Evolutionary conservation across 2,329 filamentous ascomycete species (phyloP).

Genomic region (Ophiocordyceps polyrhachis-furcata): DNA sequence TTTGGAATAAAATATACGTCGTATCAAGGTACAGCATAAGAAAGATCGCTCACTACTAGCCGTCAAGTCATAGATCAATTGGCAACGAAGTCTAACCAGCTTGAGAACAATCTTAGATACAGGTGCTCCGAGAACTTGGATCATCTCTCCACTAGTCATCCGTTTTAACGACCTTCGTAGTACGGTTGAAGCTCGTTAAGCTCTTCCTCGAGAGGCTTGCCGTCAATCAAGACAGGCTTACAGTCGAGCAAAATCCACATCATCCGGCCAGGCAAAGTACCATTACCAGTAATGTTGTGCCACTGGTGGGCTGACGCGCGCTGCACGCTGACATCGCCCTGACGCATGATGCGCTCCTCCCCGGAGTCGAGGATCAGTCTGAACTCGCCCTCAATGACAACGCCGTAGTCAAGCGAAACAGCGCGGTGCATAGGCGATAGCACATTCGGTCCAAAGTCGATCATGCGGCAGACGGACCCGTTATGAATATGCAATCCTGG

Average conservation of each 20-base stretch:
- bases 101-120: background rate
- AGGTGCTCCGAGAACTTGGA: background rate
- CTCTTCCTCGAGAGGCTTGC: background rate
- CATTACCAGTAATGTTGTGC: slow-evolving; percentile 22
- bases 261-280: slow-evolving; percentile 25
- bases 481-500: slow-evolving; percentile 10
- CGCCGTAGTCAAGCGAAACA: slow-evolving; percentile 33
- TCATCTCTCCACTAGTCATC: background rate
- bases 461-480: slow-evolving; percentile 25
- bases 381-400: slow-evolving; percentile 34
- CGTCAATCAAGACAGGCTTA: slow-evolving; percentile 3
- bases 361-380: slow-evolving; percentile 34
- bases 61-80: too few species aligned
- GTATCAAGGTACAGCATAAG: too few species aligned
- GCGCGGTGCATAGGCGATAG: slow-evolving; percentile 24
- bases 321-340: slow-evolving; percentile 37
- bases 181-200: background rate
- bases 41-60: too few species aligned
- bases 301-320: slow-evolving; percentile 37
- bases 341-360: slow-evolving; percentile 22
- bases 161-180: background rate
- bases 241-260: slow-evolving; percentile 17
- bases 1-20: too few species aligned
- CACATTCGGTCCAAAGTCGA: slow-evolving; percentile 24
- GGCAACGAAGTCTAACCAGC: too few species aligned